Evolutionary conservation across 306 rosid genomes (phyloP), one percentile per base, ranked within the genome.

Genomic region (Quercus engelmannii): DNA sequence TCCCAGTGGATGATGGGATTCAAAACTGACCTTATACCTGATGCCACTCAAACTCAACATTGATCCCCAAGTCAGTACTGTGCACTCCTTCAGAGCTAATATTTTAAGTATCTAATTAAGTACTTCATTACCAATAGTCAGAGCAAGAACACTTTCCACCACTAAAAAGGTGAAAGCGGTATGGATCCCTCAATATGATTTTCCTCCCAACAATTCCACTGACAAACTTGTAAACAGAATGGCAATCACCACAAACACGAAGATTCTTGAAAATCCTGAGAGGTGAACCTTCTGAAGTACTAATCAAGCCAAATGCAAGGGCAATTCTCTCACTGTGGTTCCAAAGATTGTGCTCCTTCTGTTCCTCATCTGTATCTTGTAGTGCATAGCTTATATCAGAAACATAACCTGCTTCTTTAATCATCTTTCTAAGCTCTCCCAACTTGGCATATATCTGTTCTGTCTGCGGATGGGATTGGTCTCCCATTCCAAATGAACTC

Each of bases 241-340:
- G 99, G 64, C 99, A 92, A 83, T 94, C 99, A 52, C 93, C 97
- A 80, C 98, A 94, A 55, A 94, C 93, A 69, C 97, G 97, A 55
- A 94, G 90, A 83, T 94, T 94, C 90, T 94, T 94, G 82, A 91
- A 94, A 72, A 94, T 85, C 83, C 88, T 88, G 61, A 94, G 61
- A 21, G 92, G 84, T 13, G 90, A 84, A 76, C 90, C 87, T 85
- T 87, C 80, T 28, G 97, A 88, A 56, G 90, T 78, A 73, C 74
- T 87, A 84, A 92, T 85, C 90, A 92, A 86, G 38, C 91, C 97
- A 41, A 82, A 94, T 41, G 97, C 97, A 62, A 94, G 97, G 46
- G 99, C 97, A 20, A 92, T 81, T 87, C 97, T 91, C 85, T 94
- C 99, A 35, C 97, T 92, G 77, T 94, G 97, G 83, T 91, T 92